Base-by-base conservation (phyloP, 352 stramenopile species). In the Thraustotheca clavata region DNA sequence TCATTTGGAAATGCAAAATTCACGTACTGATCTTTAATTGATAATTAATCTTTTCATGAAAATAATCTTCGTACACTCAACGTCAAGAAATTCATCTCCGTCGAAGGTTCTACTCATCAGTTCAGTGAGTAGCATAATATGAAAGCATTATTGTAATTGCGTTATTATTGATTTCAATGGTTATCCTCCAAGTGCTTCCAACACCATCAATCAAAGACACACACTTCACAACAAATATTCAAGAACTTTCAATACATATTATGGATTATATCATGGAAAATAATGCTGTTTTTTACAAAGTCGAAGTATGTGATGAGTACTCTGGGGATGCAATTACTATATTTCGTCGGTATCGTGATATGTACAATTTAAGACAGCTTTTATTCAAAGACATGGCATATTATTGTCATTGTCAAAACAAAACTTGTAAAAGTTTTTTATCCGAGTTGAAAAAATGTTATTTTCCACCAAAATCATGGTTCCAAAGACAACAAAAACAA, bases 181-280 rank as follows among this genome's bases (percentile, higher is more conserved):
- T 50, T 6, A 50, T 50, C 43, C 33, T 50, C 22, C 22, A 50
- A 14, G 43, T 50, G 43, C 6, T 14, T 29, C 43, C 43, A 29
- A 50, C 43, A 6, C 6, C 6, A 6, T 29, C 33, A 29, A 6
- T 20, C 38, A 43, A 50, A 29, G 43, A 50, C 43, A 14, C 27
- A 29, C 43, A 29, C 43, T 50, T 50, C 38, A 27, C 12, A 22
- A 34, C 55, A n/a, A 65, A 65, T 34, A 14, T 65, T 46, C 57
- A 65, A 14, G 29, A 11, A 7, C 20, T 65, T 32, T 54, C 57
- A 31, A 41, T 65, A 46, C 57, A 65, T 34, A 52, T 65, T n/a
- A 65, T 65, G 57, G 57, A 65, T 46, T 65, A 54, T 33, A 41
- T 41, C 0, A 32, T 65, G 18, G 57, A 54, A 16, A n/a, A 48